Evolutionary conservation across 306 rosid genomes (phyloP), one percentile per base, ranked within the genome.

Genomic region (Luffa aegyptiaca): DNA sequence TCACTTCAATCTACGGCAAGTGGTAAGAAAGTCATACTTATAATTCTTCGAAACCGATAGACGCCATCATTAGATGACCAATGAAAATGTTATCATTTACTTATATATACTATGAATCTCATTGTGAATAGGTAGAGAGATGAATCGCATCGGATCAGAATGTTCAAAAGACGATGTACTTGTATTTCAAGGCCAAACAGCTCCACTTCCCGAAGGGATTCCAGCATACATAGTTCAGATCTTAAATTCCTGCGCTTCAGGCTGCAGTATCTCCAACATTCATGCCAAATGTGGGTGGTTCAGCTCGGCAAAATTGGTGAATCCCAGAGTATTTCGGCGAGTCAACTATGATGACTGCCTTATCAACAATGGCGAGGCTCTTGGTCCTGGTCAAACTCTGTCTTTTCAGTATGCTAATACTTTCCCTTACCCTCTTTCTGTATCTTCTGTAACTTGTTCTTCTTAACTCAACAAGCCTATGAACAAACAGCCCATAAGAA

Each of bases 271-370:
- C 21, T 85, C 86, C 13, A 3, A 88, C 68, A 88, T 92, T 61
- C 84, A 82, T 33, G 41, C 90, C 49, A 84, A 77, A 57, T 92
- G 97, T 79, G 97, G 93, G 45, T 85, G 87, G 94, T 90, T 92
- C 73, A 92, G 97, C 86, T 92, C 94, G 0, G 89, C 80, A 1
- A 76, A 86, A 21, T 37, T 90, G 81, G 80, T 92, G 12, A 88
- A 86, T 49, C 97, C 91, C 0, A 57, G 1, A 9, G 53, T 92
- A 41, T 92, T 92, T 55, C 62, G 84, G 8, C 75, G 94, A 80
- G 2, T 88, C 3, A 4, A 37, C 57, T 88, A 81, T 53, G 88
- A 85, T 66, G 91, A 90, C 49, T 92, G 97, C 83, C 87, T 92
- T 2, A 87, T 87, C 36, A 86, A 88, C 41, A 80, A 83, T 45